Percentiles rank a stretch among this genome's conserved stretches.
phyloP scores from a whole-genome alignment of 2,329 filamentous ascomycete genomes.

The Fusarium graminum region DNA sequence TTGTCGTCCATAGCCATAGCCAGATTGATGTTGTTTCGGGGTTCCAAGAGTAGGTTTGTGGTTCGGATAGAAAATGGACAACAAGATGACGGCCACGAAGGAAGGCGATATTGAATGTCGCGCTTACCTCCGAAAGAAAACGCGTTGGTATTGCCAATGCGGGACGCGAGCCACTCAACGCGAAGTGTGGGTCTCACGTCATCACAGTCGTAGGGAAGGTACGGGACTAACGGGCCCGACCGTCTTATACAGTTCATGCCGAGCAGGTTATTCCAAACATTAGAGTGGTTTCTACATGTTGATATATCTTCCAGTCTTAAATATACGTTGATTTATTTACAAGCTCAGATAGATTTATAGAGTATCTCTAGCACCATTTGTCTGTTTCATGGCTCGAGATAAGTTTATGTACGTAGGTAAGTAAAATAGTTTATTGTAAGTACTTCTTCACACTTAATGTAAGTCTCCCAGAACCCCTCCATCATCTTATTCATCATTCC shows the following conservation, averaged over 20 bases:
- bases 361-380: too few species aligned
- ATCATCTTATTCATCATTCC: slow-evolving; percentile 11
- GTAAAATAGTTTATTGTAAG: too few species aligned
- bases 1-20: slow-evolving; percentile 60
- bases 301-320: too few species aligned
- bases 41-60: background rate
- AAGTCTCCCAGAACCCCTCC: slow-evolving; percentile 11
- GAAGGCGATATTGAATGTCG: slow-evolving; percentile 30
- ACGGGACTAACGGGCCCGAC: slow-evolving; percentile 24
- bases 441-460: too few species aligned
- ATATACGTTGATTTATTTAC: too few species aligned
- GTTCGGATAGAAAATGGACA: slow-evolving; percentile 3
- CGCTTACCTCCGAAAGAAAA: slow-evolving; percentile 27
- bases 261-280: too few species aligned
- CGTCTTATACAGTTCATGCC: background rate
- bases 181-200: slow-evolving; percentile 40
- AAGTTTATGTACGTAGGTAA: too few species aligned
- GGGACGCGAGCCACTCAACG: slow-evolving; percentile 47
- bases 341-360: too few species aligned
- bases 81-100: slow-evolving; percentile 17
- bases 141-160: slow-evolving; percentile 34
- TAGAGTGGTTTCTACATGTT: too few species aligned
- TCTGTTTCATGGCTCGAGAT: too few species aligned
- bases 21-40: background rate
- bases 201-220: slow-evolving; percentile 34